These are phyloP conservation scores for Chenopodium suecicum DNA, from an alignment of 148 eudicot genomes.

Conservation along the genomic window DNA sequence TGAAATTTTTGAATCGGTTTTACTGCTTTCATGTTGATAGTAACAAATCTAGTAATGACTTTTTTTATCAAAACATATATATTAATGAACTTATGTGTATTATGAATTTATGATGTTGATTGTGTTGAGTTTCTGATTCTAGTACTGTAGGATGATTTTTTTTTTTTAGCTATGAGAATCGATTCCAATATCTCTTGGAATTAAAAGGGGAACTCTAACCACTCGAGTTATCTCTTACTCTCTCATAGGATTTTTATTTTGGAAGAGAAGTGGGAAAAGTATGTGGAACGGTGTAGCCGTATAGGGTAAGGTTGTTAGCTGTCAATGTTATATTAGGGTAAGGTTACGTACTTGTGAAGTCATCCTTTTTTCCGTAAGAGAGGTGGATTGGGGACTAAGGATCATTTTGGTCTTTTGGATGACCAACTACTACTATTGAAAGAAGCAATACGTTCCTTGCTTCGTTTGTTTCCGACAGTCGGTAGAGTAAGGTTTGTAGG, in stretches of 20 bases:
- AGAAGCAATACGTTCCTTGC: not conserved
- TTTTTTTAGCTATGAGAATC: no score
- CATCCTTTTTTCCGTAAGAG: not conserved
- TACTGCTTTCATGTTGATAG: not conserved
- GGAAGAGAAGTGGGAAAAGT: not conserved
- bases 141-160: not conserved
- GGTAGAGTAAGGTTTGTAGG: not conserved
- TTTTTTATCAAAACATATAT: no score
- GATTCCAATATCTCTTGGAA: no score
- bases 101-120: not conserved
- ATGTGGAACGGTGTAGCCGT: not conserved
- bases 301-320: not conserved
- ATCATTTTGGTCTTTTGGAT: not conserved
- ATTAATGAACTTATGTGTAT: not conserved
- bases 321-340: not conserved
- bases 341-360: not conserved
- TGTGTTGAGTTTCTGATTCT: slow-evolving; percentile 9
- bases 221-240: no score
- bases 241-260: no score
- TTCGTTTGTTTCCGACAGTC: not conserved
- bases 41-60: not conserved
- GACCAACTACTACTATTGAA: not conserved
- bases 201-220: no score
- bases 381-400: not conserved
- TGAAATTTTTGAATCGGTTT: not conserved